A percentile compares a stretch with the other conserved stretches of the same genome.
phyloP scores from a whole-genome alignment of 495 filamentous ascomycete genomes.

The Antarctomyces pellizariae region DNA sequence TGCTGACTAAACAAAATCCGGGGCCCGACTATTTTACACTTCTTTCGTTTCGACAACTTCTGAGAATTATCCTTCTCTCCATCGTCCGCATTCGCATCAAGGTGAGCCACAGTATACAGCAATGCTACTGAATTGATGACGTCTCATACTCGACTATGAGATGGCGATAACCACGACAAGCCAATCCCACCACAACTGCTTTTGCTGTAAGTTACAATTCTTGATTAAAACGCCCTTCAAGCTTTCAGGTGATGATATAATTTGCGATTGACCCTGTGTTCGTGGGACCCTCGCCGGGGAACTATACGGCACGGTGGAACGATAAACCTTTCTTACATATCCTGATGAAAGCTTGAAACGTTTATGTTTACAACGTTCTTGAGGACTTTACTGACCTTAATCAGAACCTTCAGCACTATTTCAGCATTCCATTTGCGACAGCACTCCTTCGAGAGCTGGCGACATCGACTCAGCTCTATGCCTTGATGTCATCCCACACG shows the following conservation, averaged over 20 bases:
- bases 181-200: slow-evolving; percentile 6
- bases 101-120: slow-evolving; percentile 4
- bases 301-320: slow-evolving; percentile 46
- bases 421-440: too few species aligned
- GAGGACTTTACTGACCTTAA: too few species aligned
- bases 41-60: slow-evolving; percentile 6
- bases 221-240: slow-evolving; percentile 3
- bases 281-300: slow-evolving; percentile 73
- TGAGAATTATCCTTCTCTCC: slow-evolving; percentile 3
- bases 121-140: too few species aligned
- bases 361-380: background rate
- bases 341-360: slow-evolving; percentile 35
- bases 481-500: too few species aligned
- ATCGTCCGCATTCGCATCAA: slow-evolving; percentile 6
- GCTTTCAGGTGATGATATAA: slow-evolving; percentile 65
- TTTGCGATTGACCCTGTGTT: slow-evolving; percentile 82
- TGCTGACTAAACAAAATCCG: slow-evolving; percentile 11
- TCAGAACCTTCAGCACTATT: too few species aligned
- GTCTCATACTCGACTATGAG: too few species aligned
- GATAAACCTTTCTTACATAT: slow-evolving; percentile 98
- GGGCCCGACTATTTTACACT: slow-evolving; percentile 5
- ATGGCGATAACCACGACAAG: too few species aligned
- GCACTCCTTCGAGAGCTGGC: too few species aligned
- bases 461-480: too few species aligned
- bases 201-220: slow-evolving; percentile 6